Conservation (phyloP, 768 basidiomycete species). For the Termitomyces sp. region DNA sequence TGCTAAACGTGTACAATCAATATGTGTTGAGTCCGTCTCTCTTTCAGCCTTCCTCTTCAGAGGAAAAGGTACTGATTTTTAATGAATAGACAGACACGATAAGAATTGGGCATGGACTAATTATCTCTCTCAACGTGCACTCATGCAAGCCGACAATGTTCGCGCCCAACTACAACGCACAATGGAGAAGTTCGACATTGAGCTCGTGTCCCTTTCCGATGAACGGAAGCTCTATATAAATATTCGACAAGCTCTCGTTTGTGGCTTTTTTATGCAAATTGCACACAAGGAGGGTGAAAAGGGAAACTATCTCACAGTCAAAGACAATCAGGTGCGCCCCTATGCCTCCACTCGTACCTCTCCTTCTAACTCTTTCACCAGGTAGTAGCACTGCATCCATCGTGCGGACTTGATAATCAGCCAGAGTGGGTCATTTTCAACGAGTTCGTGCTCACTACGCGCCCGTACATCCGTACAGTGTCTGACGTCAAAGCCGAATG, state of each 20-base stretch:
- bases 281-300: conserved; percentile 95
- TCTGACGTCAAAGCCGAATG: conserved; percentile 87
- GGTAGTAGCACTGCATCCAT: conserved; percentile 80
- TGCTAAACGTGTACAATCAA: conserved; percentile 94
- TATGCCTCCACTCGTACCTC: background rate
- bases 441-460: conserved; percentile 91
- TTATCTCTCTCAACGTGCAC: conserved; percentile 79
- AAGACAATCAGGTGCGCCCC: conserved; percentile 81
- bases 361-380: conserved; percentile 18
- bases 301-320: conserved; percentile 83
- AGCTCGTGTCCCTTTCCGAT: conserved; percentile 64
- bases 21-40: conserved; percentile 70
- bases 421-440: conserved; percentile 95
- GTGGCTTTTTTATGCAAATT: conserved; percentile 98
- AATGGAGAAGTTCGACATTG: conserved; percentile 90
- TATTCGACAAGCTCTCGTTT: conserved; percentile 80
- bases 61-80: background rate
- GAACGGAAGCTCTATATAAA: conserved; percentile 68
- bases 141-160: conserved; percentile 92
- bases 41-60: background rate
- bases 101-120: conserved; percentile 91
- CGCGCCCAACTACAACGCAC: conserved; percentile 82
- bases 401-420: conserved; percentile 80
- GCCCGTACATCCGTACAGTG: conserved; percentile 88
- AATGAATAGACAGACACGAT: conserved; percentile 61